These are phyloP conservation scores for Amborella trichopoda DNA, from an alignment of 164 flowering plant genomes.

Conservation along the genomic window DNA sequence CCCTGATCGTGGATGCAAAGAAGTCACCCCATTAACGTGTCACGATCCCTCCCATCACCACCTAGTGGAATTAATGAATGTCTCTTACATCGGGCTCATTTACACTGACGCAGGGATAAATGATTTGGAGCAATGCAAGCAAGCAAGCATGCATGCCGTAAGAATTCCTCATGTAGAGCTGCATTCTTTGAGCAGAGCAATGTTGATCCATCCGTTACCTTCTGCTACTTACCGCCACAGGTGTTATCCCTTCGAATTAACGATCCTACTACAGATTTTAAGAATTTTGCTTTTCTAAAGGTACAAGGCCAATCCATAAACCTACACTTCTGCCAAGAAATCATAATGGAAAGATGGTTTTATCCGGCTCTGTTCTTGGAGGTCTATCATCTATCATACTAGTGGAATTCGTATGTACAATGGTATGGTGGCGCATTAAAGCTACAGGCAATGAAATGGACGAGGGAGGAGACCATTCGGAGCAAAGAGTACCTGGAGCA, in stretches of 20 bases:
- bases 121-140: too few species aligned
- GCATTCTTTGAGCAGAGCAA: too few species aligned
- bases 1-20: slow-evolving; percentile 12
- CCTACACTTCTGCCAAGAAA: not conserved
- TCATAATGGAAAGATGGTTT: not conserved
- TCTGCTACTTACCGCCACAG: too few species aligned
- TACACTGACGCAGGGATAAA: slow-evolving; percentile 10
- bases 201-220: too few species aligned
- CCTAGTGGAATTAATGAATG: slow-evolving; percentile 8
- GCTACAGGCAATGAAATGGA: not conserved
- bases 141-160: too few species aligned
- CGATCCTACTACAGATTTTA: too few species aligned
- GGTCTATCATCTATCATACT: not conserved
- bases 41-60: not conserved
- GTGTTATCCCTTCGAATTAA: too few species aligned
- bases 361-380: not conserved
- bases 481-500: slow-evolving; percentile 7
- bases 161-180: too few species aligned
- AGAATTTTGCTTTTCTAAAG: too few species aligned
- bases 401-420: too few species aligned
- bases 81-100: slow-evolving; percentile 4
- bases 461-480: slow-evolving; percentile 6
- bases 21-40: slow-evolving; percentile 6
- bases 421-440: not conserved
- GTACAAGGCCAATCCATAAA: too few species aligned